Base-by-base conservation (phyloP, 306 rosid genomes). In the Benincasa hispida region DNA sequence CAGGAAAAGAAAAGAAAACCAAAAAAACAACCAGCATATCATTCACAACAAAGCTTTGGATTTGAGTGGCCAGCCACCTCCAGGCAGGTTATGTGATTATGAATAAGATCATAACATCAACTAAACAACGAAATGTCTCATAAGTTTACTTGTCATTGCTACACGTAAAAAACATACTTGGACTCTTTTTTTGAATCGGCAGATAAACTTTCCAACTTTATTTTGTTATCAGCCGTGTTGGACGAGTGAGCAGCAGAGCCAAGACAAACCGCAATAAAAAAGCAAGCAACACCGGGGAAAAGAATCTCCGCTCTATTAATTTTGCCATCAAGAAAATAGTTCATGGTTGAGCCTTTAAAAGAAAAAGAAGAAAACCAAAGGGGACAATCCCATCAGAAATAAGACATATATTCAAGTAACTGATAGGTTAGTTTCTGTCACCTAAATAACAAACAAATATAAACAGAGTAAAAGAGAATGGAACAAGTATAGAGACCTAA, bases 281-380 rank as follows among this genome's bases (percentile, higher is more conserved):
- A 93, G 88, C 97, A 91, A 73, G 80, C 98, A 78, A 93, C 96
- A 21, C 98, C 97, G 0, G 97, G 88, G 81, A 93, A 93, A 84
- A 91, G 92, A 74, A 93, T 89, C 85, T 89, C 89, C 1, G 97
- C 98, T 74, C 65, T 87, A 24, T 91, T 93, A 74, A 93, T 93
- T 74, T 79, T 87, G 81, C 79, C 91, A 84, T 93, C 96, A 76
- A 93, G 83, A 85, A 89, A 93, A 88, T 91, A 93, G 81, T 93
- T 91, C 82, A 91, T 76, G 68, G 92, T 87, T 79, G 98, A 86
- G 68, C 98, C 97, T 93, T 90, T 77, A 61, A 24, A 37, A 51
- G 61, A 74, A 9, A 30, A 4, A 80, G 45, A 58, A 22, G 12
- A 18, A 37, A 19, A 10, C 61, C 12, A 14, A n/a, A 39, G 13